Base-by-base conservation (phyloP, 2,329 filamentous ascomycete species). In the Nannizzia gypsea region DNA sequence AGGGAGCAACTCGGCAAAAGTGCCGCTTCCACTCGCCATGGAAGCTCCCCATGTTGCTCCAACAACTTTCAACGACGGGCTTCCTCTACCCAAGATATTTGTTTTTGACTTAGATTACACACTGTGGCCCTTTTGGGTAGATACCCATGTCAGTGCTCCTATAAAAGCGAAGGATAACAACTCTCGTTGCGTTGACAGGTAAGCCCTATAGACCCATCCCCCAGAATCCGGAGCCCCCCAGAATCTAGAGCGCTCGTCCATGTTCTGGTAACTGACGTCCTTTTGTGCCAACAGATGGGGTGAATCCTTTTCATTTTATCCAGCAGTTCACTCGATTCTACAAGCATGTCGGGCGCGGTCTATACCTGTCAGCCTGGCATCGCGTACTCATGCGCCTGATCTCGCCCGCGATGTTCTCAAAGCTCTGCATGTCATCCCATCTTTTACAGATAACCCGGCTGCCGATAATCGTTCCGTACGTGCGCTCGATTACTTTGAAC, bases 31-130 rank as follows among this genome's bases (percentile, higher is more conserved):
- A 3, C 34, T 61, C 11, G 58, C 48, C 9, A 54, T 64, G n/a
- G 61, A 62, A 44, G 62, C 63, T 34, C 31, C 61, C 9, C 50
- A 56, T 46, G 59, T 75, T 42, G 71, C 72, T 63, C 81, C 81
- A 3, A 71, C 76, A 15, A 84, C 82, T 11, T 84, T 86, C 73
- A 82, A 75, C 62, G 83, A 86, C 65, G 80, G 83, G 46, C 81
- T 84, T 0, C 88, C 90, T 0, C 81, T 96, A 1, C 91, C 91
- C 0, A 84, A 86, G 63, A 81, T 96, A 66, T 81, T 97, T 67
- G 88, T 93, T 64, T 96, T 97, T 76, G 93, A 97, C 72, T 83
- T 97, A 63, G 92, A 97, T 79, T 97, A 96, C 79, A 97, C 93
- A 0, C 80, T 97, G n/a, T 97, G 92, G 93, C 90, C 91, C 3